A percentile compares a stretch with the other conserved stretches of the same genome.
These are phyloP conservation scores for Fusarium nisikadoi DNA, from an alignment of 2,329 filamentous ascomycete genomes.

Conservation along the genomic window DNA sequence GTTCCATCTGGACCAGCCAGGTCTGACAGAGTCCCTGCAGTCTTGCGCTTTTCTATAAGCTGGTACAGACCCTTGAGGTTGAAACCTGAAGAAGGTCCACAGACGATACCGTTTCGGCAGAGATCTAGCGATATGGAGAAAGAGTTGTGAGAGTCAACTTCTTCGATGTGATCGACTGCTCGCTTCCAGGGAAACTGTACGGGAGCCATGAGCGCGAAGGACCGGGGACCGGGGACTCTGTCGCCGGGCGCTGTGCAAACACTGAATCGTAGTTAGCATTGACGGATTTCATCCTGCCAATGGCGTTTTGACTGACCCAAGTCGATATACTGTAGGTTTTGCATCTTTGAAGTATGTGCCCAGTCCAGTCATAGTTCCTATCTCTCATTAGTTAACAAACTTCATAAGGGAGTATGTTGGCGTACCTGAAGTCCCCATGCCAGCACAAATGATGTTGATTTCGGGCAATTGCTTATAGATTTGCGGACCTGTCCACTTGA, in stretches of 20 bases:
- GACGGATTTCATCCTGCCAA: accelerated
- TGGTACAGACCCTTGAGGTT: constrained; percentile 64
- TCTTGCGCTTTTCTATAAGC: constrained; percentile 61
- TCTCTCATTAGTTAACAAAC: neutral
- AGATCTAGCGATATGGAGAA: constrained; percentile 64
- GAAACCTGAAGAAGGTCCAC: constrained; percentile 70
- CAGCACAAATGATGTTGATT: constrained; percentile 65
- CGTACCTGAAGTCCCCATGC: constrained; percentile 66
- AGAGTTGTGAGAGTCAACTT: constrained; percentile 65
- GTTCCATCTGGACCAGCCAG: constrained; percentile 58
- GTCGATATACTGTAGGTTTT: constrained; percentile 59
- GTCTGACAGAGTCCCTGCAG: constrained; percentile 54
- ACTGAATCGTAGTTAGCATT: constrained; percentile 48
- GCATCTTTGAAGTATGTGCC: constrained; percentile 61
- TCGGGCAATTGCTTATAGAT: constrained; percentile 66
- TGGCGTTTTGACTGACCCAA: constrained; percentile 40
- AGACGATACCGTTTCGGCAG: constrained; percentile 66
- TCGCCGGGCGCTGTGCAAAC: constrained; percentile 68
- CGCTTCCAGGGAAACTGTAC: constrained; percentile 68
- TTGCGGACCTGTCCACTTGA: constrained; percentile 69
- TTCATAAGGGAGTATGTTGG: constrained; percentile 36
- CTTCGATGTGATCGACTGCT: constrained; percentile 65
- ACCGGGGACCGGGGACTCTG: constrained; percentile 68
- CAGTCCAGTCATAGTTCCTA: constrained; percentile 59
- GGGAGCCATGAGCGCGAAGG: constrained; percentile 59